Evolutionary conservation across 2,329 filamentous ascomycete genomes (phyloP).

Genomic region (Endocalyx cinctus): DNA sequence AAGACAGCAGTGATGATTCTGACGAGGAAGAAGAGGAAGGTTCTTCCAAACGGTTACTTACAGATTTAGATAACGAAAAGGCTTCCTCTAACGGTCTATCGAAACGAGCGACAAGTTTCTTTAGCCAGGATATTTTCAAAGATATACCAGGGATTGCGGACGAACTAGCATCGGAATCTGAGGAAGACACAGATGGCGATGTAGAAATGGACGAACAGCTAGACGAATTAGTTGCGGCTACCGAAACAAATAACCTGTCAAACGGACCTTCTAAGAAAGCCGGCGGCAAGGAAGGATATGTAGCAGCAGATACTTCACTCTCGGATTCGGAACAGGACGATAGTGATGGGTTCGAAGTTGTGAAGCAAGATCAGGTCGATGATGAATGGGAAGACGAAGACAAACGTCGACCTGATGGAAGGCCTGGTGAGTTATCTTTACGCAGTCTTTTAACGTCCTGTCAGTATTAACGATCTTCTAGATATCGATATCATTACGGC

Average conservation of each 20-base stretch:
- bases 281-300: constrained; percentile 16
- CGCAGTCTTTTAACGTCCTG: no score
- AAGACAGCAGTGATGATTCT: constrained; percentile 59
- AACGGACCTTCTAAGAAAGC: no score
- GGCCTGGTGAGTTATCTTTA: constrained; percentile 54
- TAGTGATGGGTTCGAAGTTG: constrained; percentile 55
- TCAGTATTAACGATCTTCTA: no score
- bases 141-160: constrained; percentile 67
- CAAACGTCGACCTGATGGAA: constrained; percentile 58
- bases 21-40: constrained; percentile 52
- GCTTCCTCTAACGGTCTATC: constrained; percentile 61
- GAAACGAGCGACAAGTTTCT: constrained; percentile 81
- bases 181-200: constrained; percentile 20
- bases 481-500: constrained; percentile 99
- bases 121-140: constrained; percentile 91
- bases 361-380: constrained; percentile 42
- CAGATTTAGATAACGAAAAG: constrained; percentile 54
- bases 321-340: constrained; percentile 36
- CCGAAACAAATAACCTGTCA: no score
- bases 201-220: no score
- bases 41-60: constrained; percentile 49
- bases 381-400: constrained; percentile 64
- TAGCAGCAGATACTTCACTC: constrained; percentile 9
- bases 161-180: constrained; percentile 35
- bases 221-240: no score